These are phyloP conservation scores for Alternaria sp. DNA, from an alignment of 2,329 filamentous ascomycete genomes.

Conservation along the genomic window DNA sequence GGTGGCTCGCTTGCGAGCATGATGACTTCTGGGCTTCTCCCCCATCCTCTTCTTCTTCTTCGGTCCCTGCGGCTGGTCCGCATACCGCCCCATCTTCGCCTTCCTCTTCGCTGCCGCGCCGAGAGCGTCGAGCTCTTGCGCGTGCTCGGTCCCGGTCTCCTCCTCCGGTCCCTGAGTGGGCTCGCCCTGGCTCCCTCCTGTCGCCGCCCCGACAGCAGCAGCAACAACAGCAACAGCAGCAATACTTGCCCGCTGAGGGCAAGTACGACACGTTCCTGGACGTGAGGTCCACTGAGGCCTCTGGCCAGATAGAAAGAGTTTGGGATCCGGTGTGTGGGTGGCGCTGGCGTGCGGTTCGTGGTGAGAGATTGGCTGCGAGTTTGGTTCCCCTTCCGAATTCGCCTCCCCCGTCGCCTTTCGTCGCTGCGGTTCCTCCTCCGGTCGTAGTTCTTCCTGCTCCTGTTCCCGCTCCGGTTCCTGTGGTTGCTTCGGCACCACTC, in stretches of 20 bases:
- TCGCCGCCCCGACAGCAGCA: background rate
- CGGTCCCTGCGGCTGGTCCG: background rate
- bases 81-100: background rate
- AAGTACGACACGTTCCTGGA: constrained; percentile 6
- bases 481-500: background rate
- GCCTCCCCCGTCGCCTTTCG: background rate
- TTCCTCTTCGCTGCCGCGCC: background rate
- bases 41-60: background rate
- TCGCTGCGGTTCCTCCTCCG: background rate
- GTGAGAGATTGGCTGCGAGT: background rate
- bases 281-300: background rate
- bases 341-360: constrained; percentile 5
- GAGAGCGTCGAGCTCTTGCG: constrained; percentile 1
- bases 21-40: background rate
- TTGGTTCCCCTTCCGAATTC: background rate
- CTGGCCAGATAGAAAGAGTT: constrained; percentile 5
- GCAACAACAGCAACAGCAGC: background rate
- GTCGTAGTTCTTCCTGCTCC: background rate
- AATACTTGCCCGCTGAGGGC: background rate
- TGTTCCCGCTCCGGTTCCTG: background rate
- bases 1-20: constrained; percentile 8
- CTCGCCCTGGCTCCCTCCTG: background rate
- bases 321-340: constrained; percentile 4
- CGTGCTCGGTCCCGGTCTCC: background rate
- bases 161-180: background rate